Conservation (phyloP, 176 grass and related monocot species). For the Phoenix roebelenii region DNA sequence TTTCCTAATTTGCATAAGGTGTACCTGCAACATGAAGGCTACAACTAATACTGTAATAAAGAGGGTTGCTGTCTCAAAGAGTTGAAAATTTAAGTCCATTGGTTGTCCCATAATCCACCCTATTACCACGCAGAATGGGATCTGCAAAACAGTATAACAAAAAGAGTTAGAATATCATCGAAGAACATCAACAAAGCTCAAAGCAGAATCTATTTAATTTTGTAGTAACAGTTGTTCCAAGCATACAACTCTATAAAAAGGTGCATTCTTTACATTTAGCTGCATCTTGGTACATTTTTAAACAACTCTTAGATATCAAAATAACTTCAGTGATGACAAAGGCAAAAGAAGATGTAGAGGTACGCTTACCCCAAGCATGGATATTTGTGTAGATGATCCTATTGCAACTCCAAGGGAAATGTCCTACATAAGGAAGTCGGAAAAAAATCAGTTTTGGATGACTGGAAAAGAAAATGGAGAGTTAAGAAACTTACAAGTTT, state of each 20-base stretch:
- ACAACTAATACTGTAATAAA: constrained; percentile 75
- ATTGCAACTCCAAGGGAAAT: constrained; percentile 70
- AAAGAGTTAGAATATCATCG: no score
- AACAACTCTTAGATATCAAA: no score
- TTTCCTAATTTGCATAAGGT: background rate
- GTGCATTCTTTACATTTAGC: no score
- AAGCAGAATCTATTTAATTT: no score
- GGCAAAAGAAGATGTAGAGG: no score
- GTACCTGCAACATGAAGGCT: constrained; percentile 68
- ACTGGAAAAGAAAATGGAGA: background rate
- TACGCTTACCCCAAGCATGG: constrained; percentile 74
- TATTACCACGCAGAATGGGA: constrained; percentile 67
- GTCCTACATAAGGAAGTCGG: constrained; percentile 29
- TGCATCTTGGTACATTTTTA: no score
- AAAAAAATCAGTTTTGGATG: background rate
- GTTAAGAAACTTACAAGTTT: constrained; percentile 45
- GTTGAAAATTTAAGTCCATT: constrained; percentile 81
- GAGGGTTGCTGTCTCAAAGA: constrained; percentile 68
- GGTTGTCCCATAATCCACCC: constrained; percentile 62
- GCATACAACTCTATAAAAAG: no score
- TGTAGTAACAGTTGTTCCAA: no score
- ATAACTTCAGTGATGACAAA: no score
- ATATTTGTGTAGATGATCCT: constrained; percentile 71
- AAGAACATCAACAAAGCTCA: no score
- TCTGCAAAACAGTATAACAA: constrained; percentile 26